Conservation (phyloP, 1,284 basidiomycete species). For the Polyporus tsugae region DNA sequence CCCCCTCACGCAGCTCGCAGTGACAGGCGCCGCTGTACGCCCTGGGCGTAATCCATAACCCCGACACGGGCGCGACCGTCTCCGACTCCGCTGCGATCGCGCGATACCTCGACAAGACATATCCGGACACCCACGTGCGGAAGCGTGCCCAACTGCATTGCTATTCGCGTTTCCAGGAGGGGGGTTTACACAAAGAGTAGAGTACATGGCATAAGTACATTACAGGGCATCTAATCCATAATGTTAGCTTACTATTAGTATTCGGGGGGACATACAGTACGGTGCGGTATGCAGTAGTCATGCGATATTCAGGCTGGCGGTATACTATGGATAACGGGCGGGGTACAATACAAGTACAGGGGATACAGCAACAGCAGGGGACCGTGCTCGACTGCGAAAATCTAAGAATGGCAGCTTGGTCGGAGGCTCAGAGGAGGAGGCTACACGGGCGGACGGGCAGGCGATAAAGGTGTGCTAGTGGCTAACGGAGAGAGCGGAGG, state of each 20-base stretch:
- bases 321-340: conserved; percentile 4
- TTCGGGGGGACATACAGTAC: conserved; percentile 11
- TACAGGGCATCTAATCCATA: conserved; percentile 8
- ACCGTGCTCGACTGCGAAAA: conserved; percentile 12
- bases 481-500: not conserved
- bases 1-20: not conserved
- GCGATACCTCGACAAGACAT: conserved; percentile 45
- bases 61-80: conserved; percentile 37
- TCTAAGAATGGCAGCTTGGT: not conserved
- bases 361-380: conserved; percentile 11
- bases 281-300: no score
- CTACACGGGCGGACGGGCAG: not conserved
- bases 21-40: conserved; percentile 45
- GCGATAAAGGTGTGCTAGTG: not conserved
- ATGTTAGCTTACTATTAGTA: conserved; percentile 11
- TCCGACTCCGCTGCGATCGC: conserved; percentile 45
- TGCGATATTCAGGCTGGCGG: not conserved
- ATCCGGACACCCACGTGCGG: no score
- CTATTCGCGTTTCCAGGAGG: no score
- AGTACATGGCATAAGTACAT: not conserved
- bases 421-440: no score
- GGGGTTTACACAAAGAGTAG: no score
- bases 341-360: conserved; percentile 4
- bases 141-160: no score
- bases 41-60: conserved; percentile 44